Conservation (phyloP, 495 filamentous ascomycete species). For the Talaromyces nanjingensis region DNA sequence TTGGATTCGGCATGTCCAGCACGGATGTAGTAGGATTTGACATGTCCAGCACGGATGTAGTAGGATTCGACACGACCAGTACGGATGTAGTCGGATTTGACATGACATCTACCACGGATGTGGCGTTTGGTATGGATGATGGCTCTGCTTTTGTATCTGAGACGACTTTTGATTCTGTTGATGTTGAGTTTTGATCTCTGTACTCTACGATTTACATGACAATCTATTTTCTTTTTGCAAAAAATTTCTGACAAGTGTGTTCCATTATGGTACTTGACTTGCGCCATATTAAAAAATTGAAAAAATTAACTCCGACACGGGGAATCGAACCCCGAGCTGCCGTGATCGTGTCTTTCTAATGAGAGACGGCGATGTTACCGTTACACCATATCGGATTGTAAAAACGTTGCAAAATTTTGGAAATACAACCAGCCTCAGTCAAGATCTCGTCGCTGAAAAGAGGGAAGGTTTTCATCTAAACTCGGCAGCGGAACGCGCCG, state of each 20-base stretch:
- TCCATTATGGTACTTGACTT: no score
- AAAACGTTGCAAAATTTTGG: neutral
- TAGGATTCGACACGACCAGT: neutral
- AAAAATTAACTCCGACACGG: neutral
- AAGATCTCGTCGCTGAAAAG: no score
- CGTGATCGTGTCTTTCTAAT: neutral
- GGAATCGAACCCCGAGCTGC: conserved; percentile 12
- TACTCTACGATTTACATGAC: neutral
- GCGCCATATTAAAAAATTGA: no score
- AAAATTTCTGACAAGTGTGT: no score
- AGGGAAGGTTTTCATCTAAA: neutral
- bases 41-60: neutral
- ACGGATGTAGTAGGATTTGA: neutral
- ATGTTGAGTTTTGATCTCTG: neutral
- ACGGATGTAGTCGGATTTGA: neutral
- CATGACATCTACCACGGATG: neutral
- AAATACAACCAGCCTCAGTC: no score
- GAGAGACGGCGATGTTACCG: neutral
- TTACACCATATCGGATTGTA: neutral
- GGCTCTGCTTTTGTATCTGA: neutral
- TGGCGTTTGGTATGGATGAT: neutral
- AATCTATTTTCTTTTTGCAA: neutral
- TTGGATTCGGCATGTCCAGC: neutral
- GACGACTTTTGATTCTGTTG: neutral
- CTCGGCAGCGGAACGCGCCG: neutral